phyloP scores from a whole-genome alignment of 2,329 filamentous ascomycete genomes.

The Epichloe uncinata region DNA sequence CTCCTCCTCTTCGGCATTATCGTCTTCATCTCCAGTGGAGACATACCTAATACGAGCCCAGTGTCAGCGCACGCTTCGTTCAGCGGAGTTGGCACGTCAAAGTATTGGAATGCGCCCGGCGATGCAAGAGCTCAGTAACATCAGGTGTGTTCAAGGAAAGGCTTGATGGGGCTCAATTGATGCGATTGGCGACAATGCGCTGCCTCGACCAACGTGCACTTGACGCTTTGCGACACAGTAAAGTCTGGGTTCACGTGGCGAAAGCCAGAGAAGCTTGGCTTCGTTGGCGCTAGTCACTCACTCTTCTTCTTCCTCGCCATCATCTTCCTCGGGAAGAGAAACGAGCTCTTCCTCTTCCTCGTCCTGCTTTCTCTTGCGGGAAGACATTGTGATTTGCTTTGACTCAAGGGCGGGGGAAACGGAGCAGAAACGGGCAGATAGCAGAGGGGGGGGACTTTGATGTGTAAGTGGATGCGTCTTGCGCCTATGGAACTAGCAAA shows the following conservation, averaged over 20 bases:
- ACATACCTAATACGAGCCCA: constrained; percentile 18
- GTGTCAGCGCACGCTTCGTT: neutral
- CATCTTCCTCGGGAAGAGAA: constrained; percentile 37
- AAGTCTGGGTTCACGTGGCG: no score
- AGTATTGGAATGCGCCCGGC: neutral
- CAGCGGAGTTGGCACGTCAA: neutral
- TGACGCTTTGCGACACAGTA: neutral
- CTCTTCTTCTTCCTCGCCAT: constrained; percentile 41
- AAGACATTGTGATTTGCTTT: constrained; percentile 26
- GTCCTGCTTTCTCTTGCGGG: constrained; percentile 43
- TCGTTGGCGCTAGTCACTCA: constrained; percentile 21
- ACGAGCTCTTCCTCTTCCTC: constrained; percentile 45
- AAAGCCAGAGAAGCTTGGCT: neutral
- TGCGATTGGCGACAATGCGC: neutral
- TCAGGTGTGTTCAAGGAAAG: no score
- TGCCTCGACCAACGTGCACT: neutral
- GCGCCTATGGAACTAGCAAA: neutral
- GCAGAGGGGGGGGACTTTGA: neutral
- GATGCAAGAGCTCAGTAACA: neutral
- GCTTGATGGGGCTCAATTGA: no score
- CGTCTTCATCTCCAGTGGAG: constrained; percentile 27
- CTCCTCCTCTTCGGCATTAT: constrained; percentile 25
- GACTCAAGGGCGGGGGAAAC: neutral
- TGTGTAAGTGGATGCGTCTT: constrained; percentile 5
- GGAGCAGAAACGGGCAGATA: neutral